Evolutionary conservation across 441 rosid genomes (phyloP).

Genomic region (Jatropha multifida): DNA sequence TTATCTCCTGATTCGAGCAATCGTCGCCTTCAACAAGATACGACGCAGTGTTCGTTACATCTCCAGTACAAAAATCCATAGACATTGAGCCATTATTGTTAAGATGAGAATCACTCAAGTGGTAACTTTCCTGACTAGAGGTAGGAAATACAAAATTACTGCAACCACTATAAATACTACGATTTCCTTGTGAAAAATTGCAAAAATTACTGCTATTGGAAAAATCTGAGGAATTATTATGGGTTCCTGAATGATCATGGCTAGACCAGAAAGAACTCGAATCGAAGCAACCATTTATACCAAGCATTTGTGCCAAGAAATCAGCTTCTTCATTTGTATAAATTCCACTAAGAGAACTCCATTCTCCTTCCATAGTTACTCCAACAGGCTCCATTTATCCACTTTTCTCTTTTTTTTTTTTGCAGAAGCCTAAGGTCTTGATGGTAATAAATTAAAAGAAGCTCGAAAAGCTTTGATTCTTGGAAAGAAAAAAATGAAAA

Average conservation of each 20-base stretch:
- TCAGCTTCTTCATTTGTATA: slow-evolving; percentile 62
- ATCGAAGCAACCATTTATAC: slow-evolving; percentile 29
- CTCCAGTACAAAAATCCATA: slow-evolving; percentile 41
- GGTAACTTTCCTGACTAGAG: slow-evolving; percentile 34
- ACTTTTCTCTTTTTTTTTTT: no score
- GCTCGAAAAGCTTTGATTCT: slow-evolving; percentile 20
- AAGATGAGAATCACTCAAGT: slow-evolving; percentile 30
- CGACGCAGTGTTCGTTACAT: slow-evolving; percentile 34
- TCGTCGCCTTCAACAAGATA: slow-evolving; percentile 41
- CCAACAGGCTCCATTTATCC: slow-evolving; percentile 52
- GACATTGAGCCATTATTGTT: slow-evolving; percentile 29
- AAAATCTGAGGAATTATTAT: no score
- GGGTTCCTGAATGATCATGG: slow-evolving; percentile 30
- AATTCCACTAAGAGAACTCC: slow-evolving; percentile 57
- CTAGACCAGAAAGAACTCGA: slow-evolving; percentile 32
- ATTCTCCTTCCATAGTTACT: slow-evolving; percentile 46
- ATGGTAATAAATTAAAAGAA: slow-evolving; percentile 1
- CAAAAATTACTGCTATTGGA: slow-evolving; percentile 27
- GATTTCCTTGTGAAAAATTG: slow-evolving; percentile 37
- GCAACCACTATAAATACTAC: slow-evolving; percentile 25
- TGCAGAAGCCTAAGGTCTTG: not conserved
- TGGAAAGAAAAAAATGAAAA: slow-evolving; percentile 25
- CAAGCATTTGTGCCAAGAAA: slow-evolving; percentile 68
- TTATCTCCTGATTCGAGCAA: slow-evolving; percentile 32
- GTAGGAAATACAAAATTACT: slow-evolving; percentile 20